Base-by-base conservation (phyloP, 805 yeast species). In the Naumovozyma baii region DNA sequence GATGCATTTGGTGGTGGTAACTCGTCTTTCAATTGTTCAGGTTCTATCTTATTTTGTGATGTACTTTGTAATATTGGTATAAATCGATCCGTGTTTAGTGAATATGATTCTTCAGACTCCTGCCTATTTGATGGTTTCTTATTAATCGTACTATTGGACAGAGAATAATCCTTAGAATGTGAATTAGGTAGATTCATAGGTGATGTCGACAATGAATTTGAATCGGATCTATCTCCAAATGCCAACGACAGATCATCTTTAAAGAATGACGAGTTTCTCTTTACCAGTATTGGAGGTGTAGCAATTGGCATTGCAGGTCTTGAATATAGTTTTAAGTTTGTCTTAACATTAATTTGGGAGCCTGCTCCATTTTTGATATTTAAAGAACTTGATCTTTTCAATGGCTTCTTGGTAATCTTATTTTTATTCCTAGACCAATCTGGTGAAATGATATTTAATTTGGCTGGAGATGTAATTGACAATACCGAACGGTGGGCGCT, bases 1-100 rank as follows among this genome's bases (percentile, higher is more conserved):
- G 73, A 67, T 9, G 72, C 72, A 43, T 66, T 68, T 30, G 73
- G 68, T 19, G 71, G 68, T 13, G 74, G 72, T 29, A 57, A 40
- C 64, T 29, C 78, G 67, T 41, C 73, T 51, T 30, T 45, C 9
- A 52, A 36, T 13, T 47, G 41, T 28, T 34, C 32, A 9, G 55
- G 52, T 38, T 57, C 61, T 8, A 52, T 52, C 37, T 50, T 53
- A 29, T 45, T 51, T 30, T 47, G 57, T 9, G 76, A 68, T 1
- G 72, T 65, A 14, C 70, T 62, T 48, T 69, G 73, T 36, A 80
- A 55, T 25, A 74, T 63, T 3, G 85, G 85, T 36, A 79, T 77
- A 50, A 76, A 79, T 42, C 85, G 61, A 50, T 79, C 84, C 7
- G 73, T 62, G 5, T 69, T 63, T 7, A 28, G 31, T 1, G 34